Evolutionary conservation across 345 rosid genomes (phyloP).

Genomic region (Lumnitzera racemosa): DNA sequence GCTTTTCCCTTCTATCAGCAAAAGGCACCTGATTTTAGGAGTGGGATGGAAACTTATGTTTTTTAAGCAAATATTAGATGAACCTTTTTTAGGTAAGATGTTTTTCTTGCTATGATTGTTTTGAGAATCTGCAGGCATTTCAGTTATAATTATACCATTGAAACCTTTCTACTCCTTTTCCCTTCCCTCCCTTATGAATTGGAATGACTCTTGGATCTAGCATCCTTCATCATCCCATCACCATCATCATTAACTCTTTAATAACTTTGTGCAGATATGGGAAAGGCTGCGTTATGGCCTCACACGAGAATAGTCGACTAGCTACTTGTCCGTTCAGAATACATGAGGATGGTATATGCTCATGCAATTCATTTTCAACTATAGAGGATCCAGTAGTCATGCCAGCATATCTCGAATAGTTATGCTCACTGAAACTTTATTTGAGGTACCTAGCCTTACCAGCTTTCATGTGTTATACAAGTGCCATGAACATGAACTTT

Average conservation of each 20-base stretch:
- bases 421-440: constrained; percentile 80
- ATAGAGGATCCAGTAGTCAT: constrained; percentile 44
- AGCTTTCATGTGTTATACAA: not conserved
- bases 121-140: not conserved
- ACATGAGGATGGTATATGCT: constrained; percentile 56
- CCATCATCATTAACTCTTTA: constrained; percentile 3
- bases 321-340: constrained; percentile 55
- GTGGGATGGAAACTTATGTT: not conserved
- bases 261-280: constrained; percentile 40
- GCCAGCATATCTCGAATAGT: constrained; percentile 64
- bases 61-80: too few species aligned
- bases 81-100: too few species aligned
- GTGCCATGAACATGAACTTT: not conserved
- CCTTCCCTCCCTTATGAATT: not conserved
- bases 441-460: constrained; percentile 41
- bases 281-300: constrained; percentile 49
- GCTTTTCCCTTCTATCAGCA: not conserved
- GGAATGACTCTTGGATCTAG: not conserved
- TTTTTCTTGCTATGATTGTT: not conserved
- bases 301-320: constrained; percentile 30
- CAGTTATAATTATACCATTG: not conserved
- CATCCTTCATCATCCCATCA: not conserved
- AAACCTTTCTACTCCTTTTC: not conserved
- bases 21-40: not conserved
- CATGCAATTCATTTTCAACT: constrained; percentile 39